Evolutionary conservation across 176 grass and related monocot species (phyloP), one percentile per base, ranked within the genome.

Genomic region (Dendrocalamus sinicus): DNA sequence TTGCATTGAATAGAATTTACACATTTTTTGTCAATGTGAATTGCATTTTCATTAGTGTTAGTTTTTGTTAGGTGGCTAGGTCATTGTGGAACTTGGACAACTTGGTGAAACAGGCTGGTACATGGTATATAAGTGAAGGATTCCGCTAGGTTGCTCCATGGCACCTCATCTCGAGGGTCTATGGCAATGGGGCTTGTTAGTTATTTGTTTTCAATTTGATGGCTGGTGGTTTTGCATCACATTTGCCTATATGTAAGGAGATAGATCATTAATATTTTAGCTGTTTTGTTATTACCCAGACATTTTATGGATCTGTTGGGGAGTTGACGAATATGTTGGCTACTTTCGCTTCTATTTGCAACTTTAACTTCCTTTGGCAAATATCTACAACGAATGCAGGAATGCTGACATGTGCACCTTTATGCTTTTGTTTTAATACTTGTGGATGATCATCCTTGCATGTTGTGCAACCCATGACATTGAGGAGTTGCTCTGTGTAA

Each of bases 371-470:
- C 3, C 26, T 61, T 62, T 62, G n/a, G 59, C 32, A 65, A 48
- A 47, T 24, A 50, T 67, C 23, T 51, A 14, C 10, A 72, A 22
- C 41, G 0, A 24, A 47, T 47, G 19, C 9, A 46, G 69, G 22
- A 47, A 72, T 22, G 12, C 2, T 28, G 44, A 50, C 5, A 3
- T 50, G 43, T 80, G 45, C 47, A 48, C 24, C 61, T 10, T 26
- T 37, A 67, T 80, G 60, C 44, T 79, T 66, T 50, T 63, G 57
- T 47, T 32, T 71, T 72, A 71, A 60, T 82, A 35, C 15, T 44
- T 72, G 37, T 70, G 54, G 60, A 65, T 45, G 51, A 30, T 53
- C 23, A 75, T 55, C 23, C 71, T 44, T 44, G 37, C 76, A 48
- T 53, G n/a, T 32, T 70, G 3, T 53, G 46, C 39, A 39, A 35